Percentiles rank a stretch among this genome's conserved stretches.
Conservation (phyloP, 768 basidiomycete species). For the Boletus reticulatus region DNA sequence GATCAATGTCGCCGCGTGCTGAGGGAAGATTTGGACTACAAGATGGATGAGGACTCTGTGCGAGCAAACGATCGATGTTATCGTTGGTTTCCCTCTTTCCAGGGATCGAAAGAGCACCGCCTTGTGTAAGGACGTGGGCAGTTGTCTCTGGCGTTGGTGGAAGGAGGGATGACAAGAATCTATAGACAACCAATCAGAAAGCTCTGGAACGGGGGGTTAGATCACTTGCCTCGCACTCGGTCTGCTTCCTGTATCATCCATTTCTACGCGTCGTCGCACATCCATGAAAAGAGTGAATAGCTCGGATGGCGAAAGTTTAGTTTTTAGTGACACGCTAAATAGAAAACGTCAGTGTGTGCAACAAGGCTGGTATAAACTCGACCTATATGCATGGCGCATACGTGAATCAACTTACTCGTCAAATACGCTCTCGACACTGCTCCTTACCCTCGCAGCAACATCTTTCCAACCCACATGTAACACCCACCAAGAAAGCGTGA, state of each 20-base stretch:
- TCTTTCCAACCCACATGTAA: slow-evolving; percentile 91
- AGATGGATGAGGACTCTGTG: not conserved
- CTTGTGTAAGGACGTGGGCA: slow-evolving; percentile 65
- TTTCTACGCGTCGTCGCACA: slow-evolving; percentile 75
- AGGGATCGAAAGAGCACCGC: slow-evolving; percentile 40
- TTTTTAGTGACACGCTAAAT: slow-evolving; percentile 78
- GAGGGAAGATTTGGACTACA: not conserved
- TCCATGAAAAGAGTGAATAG: slow-evolving; percentile 67
- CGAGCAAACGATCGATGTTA: not conserved
- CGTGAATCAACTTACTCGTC: slow-evolving; percentile 56
- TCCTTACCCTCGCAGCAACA: slow-evolving; percentile 67
- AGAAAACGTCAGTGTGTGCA: slow-evolving; percentile 8
- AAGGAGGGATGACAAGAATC: slow-evolving; percentile 69
- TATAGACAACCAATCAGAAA: not conserved
- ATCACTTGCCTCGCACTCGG: slow-evolving; percentile 15
- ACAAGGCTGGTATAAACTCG: not conserved
- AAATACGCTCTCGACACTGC: slow-evolving; percentile 79
- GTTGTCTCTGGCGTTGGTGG: slow-evolving; percentile 72
- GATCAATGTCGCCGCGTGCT: not conserved
- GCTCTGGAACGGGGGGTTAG: not conserved
- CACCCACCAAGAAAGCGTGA: slow-evolving; percentile 93
- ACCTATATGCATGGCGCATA: not conserved
- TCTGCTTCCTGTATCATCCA: slow-evolving; percentile 45
- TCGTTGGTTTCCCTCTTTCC: not conserved
- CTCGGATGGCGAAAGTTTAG: slow-evolving; percentile 67